Evolutionary conservation across 805 yeast species (phyloP).

Genomic region (Scheffersomyces lignosus): DNA sequence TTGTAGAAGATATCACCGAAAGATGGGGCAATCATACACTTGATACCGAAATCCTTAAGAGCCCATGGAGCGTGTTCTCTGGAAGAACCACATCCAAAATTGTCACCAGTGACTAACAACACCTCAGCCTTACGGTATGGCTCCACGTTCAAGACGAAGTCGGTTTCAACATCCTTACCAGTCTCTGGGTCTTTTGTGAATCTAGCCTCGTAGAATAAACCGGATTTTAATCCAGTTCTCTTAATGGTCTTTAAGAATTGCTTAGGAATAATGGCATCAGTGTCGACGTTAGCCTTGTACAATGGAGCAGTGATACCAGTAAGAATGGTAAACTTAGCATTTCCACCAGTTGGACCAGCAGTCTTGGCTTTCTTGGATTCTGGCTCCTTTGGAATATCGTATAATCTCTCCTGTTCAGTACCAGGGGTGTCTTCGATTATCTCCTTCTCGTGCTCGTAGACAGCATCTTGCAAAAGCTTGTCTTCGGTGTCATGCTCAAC

Average conservation of each 20-base stretch:
- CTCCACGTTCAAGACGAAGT: slow-evolving; percentile 81
- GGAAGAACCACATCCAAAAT: slow-evolving; percentile 98
- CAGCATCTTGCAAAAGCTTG: slow-evolving; percentile 65
- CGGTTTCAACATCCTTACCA: slow-evolving; percentile 81
- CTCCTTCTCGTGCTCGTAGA: slow-evolving; percentile 69
- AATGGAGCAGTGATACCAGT: slow-evolving; percentile 92
- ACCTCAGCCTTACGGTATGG: slow-evolving; percentile 83
- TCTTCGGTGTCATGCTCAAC: slow-evolving; percentile 46
- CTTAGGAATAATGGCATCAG: slow-evolving; percentile 98
- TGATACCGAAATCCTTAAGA: slow-evolving; percentile 93
- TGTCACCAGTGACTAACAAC: slow-evolving; percentile 90
- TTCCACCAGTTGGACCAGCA: slow-evolving; percentile 45
- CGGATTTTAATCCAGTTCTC: slow-evolving; percentile 88
- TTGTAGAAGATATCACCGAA: slow-evolving; percentile 98
- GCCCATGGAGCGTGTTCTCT: slow-evolving; percentile 99
- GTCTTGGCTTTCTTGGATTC: slow-evolving; percentile 14
- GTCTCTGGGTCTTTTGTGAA: slow-evolving; percentile 59
- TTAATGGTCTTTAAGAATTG: slow-evolving; percentile 97
- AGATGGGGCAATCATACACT: slow-evolving; percentile 94
- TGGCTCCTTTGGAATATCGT: slow-evolving; percentile 59
- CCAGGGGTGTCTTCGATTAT: slow-evolving; percentile 56
- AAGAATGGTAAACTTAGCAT: slow-evolving; percentile 73
- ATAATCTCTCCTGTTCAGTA: slow-evolving; percentile 54
- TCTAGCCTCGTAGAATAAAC: slow-evolving; percentile 90
- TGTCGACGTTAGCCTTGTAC: slow-evolving; percentile 93